Evolutionary conservation across 2,329 filamentous ascomycete species (phyloP), one percentile per base, ranked within the genome.

Genomic region (Alternaria alternata): DNA sequence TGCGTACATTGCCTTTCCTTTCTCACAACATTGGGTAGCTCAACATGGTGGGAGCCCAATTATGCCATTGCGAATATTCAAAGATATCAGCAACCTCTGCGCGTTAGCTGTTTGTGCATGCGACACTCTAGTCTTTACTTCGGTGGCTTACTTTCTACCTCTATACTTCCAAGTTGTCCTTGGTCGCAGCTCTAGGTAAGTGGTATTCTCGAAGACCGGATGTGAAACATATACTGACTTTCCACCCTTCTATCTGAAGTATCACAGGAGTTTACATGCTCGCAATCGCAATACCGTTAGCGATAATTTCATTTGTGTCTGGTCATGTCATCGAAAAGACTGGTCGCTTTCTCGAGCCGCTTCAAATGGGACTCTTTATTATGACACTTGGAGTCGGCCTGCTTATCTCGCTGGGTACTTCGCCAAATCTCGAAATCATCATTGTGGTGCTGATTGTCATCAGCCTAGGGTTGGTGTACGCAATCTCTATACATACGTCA

Each of bases 161-260:
- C 82, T 93, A 0, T 93, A 91, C 77, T 91, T 92, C 61, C 91
- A 94, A 74, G 84, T 88, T 11, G 88, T 89, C 0, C 32, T 34
- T 34, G 32, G 32, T 34, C 32, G 32, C 1, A 83, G 82, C 0
- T 87, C 36, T n/a, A 18, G 16, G 14, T n/a, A 38, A 34, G 32
- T 14, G 8, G 32, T 38, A 38, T n/a, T 7, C 6, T 38, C 36
- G 12, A 6, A 14, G 11, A 34, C 0, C n/a, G 7, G 1, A n/a
- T 38, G 16, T 38, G 36, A 38, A n/a, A n/a, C 36, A 38, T 38
- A 38, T 16, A 38, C 36, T 38, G 36, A 38, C 36, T 38, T 38
- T 8, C 3, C 6, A 38, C 16, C 5, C 16, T 14, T n/a, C 11
- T 16, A 34, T 34, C 11, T 34, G 39, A n/a, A 28, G 32, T 14